phyloP scores from a whole-genome alignment of 257 asterid genomes.

The Rubia yunnanensis region DNA sequence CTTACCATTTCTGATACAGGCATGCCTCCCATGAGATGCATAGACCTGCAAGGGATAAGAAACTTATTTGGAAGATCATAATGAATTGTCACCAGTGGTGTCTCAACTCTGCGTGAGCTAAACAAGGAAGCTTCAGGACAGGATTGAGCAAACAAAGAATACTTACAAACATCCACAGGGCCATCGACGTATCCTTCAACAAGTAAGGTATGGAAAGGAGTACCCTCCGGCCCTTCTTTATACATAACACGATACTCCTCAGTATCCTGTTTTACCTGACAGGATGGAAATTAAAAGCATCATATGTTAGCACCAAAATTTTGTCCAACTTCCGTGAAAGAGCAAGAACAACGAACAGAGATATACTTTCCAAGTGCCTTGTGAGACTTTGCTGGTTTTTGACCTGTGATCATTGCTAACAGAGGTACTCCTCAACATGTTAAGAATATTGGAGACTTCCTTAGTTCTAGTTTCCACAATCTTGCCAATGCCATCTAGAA shows the following conservation, averaged over 20 bases:
- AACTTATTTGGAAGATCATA: conserved; percentile 8
- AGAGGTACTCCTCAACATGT: conserved; percentile 75
- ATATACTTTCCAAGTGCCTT: conserved; percentile 65
- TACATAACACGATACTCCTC: conserved; percentile 90
- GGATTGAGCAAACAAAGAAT: conserved; percentile 10
- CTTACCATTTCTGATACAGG: conserved; percentile 68
- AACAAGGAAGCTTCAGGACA: neutral
- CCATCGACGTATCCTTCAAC: conserved; percentile 93
- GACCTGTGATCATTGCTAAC: conserved; percentile 27
- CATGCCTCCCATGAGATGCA: conserved; percentile 74
- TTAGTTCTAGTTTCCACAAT: conserved; percentile 54
- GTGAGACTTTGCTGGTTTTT: conserved; percentile 33
- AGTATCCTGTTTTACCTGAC: conserved; percentile 74
- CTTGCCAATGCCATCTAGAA: conserved; percentile 42
- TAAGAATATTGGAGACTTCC: conserved; percentile 55
- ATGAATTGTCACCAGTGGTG: neutral
- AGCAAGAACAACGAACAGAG: neutral
- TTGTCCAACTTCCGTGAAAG: neutral
- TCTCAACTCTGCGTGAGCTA: neutral
- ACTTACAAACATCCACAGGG: conserved; percentile 88
- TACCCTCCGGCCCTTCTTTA: conserved; percentile 82
- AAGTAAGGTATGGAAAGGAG: conserved; percentile 76
- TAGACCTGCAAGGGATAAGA: conserved; percentile 40
- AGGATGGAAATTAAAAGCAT: conserved; percentile 12
- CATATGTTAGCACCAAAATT: neutral